Base-by-base conservation (phyloP, 2,329 filamentous ascomycete genomes). In the Sporothrix pallida region DNA sequence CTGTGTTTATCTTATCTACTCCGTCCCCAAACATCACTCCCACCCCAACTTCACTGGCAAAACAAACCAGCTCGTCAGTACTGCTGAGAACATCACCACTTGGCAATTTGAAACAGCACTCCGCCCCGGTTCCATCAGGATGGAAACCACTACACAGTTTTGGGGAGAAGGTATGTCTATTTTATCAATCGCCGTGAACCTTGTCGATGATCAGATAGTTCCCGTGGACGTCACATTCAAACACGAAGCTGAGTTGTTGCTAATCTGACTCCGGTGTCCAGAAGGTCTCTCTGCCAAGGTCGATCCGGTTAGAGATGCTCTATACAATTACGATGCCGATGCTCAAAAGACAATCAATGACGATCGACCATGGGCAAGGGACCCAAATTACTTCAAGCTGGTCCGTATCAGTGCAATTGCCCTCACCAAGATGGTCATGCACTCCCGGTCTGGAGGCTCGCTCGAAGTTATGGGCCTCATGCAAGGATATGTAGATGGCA, bases 351-450 rank as follows among this genome's bases (percentile, higher is more conserved):
- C 86, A 52, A 87, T 92, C 77, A 87, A 87, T 75, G 83, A 87
- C 12, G 85, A 87, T 26, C 88, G 88, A 72, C 94, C 95, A 75
- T 98, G 96, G 96, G 85, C 84, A 69, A 86, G 85, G 65, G 91
- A 98, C 80, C 91, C 92, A 0, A 88, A 94, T 82, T 91, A 98
- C 86, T 99, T 98, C 88, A 97, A 95, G 81, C 88, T 92, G 72
- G 94, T 98, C 65, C 93, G 95, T 79, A 95, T 99, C 83, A 97
- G 93, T 71, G 94, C 96, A 74, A 91, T 97, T 13, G 96, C 96
- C 5, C 89, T 99, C 74, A 89, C 98, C 78, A 99, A 99, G 85
- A 99, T 99, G 96, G 94, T 97, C 76, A 98, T 98, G 93, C 96
- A 99, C 82, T 96, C 96, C 10, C 93, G 96, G n/a, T 95, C 94